Conservation (phyloP, 495 filamentous ascomycete species). For the Mycothermus thermophilus region DNA sequence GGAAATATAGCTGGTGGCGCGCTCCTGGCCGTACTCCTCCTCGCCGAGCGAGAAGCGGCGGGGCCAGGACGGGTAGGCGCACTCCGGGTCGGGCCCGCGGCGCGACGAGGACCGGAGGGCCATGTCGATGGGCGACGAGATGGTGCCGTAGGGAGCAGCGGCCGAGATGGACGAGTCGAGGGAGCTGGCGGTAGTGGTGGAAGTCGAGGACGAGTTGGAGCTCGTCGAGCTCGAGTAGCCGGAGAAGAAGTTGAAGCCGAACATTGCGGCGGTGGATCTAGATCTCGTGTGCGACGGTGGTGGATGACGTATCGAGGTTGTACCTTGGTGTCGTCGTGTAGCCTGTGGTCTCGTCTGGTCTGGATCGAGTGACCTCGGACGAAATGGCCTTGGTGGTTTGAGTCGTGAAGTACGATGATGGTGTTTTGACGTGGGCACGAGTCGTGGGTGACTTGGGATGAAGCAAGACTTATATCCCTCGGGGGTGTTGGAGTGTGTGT, state of each 20-base stretch:
- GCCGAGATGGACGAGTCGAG: slow-evolving; percentile 9
- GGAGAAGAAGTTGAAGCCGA: no score
- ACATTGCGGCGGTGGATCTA: no score
- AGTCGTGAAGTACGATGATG: slow-evolving; percentile 1
- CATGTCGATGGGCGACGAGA: slow-evolving; percentile 40
- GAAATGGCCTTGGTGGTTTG: no score
- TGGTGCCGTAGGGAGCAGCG: slow-evolving; percentile 18
- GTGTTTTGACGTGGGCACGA: background rate
- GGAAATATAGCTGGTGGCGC: slow-evolving; percentile 34
- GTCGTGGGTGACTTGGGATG: no score
- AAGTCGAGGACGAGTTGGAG: background rate
- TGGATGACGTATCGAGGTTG: no score
- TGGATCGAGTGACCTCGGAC: background rate
- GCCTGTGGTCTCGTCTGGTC: background rate
- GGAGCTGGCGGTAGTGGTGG: background rate
- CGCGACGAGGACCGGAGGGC: slow-evolving; percentile 28
- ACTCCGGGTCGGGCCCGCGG: slow-evolving; percentile 24
- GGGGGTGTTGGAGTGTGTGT: no score
- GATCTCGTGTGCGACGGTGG: no score
- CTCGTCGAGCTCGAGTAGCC: no score
- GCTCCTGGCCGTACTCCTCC: slow-evolving; percentile 22
- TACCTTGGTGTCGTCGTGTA: background rate
- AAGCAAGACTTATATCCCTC: no score
- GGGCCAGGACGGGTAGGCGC: slow-evolving; percentile 41
- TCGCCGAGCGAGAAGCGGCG: slow-evolving; percentile 30